Evolutionary conservation across 1,139 yeast species (phyloP).

Genomic region (Scheffersomyces quercinus): DNA sequence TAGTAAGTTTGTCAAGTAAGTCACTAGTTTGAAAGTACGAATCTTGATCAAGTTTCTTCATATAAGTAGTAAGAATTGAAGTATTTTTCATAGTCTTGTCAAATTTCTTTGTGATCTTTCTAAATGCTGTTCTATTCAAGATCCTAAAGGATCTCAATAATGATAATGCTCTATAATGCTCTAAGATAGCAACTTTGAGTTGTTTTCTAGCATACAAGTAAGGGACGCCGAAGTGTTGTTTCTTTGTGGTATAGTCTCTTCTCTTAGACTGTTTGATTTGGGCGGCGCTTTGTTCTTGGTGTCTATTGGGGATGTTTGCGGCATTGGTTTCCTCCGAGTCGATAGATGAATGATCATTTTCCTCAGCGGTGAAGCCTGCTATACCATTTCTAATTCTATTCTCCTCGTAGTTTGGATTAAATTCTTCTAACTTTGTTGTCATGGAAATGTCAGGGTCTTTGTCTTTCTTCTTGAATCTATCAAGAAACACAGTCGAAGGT

Average conservation of each 20-base stretch:
- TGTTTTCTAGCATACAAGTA: constrained; percentile 73
- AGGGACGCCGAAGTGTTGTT: constrained; percentile 49
- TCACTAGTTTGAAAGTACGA: constrained; percentile 67
- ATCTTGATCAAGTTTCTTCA: constrained; percentile 56
- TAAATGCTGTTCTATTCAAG: constrained; percentile 81
- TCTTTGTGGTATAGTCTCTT: constrained; percentile 35
- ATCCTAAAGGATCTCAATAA: constrained; percentile 74
- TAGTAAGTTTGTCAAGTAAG: constrained; percentile 59
- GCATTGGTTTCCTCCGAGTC: constrained; percentile 14
- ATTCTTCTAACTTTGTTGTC: constrained; percentile 9
- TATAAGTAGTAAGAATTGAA: constrained; percentile 48
- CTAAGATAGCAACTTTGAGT: constrained; percentile 74
- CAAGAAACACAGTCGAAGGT: constrained; percentile 51
- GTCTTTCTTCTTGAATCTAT: constrained; percentile 21
- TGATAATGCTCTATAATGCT: constrained; percentile 78
- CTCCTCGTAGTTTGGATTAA: constrained; percentile 38
- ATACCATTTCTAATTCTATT: constrained; percentile 44
- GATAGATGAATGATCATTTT: constrained; percentile 14
- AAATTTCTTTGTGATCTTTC: constrained; percentile 85
- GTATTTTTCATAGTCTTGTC: constrained; percentile 67
- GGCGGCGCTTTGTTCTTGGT: constrained; percentile 10
- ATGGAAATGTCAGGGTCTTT: constrained; percentile 14
- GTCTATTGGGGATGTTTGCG: neutral
- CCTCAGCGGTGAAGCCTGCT: constrained; percentile 10
- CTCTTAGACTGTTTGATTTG: constrained; percentile 21